Evolutionary conservation across 2,329 filamentous ascomycete genomes (phyloP), one percentile per base, ranked within the genome.

Genomic region (Nemania serpens): DNA sequence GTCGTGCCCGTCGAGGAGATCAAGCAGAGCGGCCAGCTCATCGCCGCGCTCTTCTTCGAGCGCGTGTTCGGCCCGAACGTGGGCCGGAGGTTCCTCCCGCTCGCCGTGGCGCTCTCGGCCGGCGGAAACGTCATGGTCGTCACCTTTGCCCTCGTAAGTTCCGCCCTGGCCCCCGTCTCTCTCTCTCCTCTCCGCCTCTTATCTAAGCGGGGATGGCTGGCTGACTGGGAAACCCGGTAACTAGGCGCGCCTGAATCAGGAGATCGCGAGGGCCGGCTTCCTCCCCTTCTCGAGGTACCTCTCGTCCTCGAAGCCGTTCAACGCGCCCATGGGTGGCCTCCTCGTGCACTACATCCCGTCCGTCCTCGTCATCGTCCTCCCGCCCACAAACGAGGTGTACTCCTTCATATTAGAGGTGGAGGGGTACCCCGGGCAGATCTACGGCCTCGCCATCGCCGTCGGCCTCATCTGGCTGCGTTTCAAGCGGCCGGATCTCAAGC

Each of bases 71-170:
- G 88, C 0, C 73, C 77, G 1, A 77, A 77, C 0, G 68, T 89
- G 10, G 88, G 88, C 0, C 80, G 81, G 36, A 78, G 77, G 1
- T 74, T 90, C 1, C 75, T 91, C 2, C 85, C 88, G 0, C 72
- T 90, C 9, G 83, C 85, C 0, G 86, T 91, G 36, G 88, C 88
- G 0, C 75, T 90, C 22, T 90, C 87, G 1, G 88, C 87, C 0
- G 83, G 81, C 1, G 89, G 88, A 0, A 91, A 91, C 70, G 88
- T 91, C 13, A 87, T 91, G 82, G 87, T 90, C 0, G 87, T 89
- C 2, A 86, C 86, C 0, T 91, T 91, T 71, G 81, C 87, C 1
- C 73, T 88, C 73, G 88, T 89, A 77, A 68, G 81, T 73, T 36
- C 18, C 41, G 13, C 41, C 36, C 22, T 5, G 20, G 12, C 41